Evolutionary conservation across 306 rosid genomes (phyloP), one percentile per base, ranked within the genome.

Genomic region (Pyrus pyrifolia): DNA sequence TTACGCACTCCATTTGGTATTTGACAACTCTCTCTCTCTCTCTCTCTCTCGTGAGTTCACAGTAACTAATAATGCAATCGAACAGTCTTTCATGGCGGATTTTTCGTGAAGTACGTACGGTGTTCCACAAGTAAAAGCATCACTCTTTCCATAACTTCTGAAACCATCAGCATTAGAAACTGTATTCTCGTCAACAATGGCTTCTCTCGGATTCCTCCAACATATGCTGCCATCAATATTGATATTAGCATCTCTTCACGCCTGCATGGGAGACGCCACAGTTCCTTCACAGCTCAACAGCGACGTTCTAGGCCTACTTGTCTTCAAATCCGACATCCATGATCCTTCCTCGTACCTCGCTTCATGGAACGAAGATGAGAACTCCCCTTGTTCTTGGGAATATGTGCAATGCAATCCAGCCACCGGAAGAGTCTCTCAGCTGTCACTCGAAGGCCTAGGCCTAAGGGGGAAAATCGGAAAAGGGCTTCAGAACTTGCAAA

Each of bases 351-450:
- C 86, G 1, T 53, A 78, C 46, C 98, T 95, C 15, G 57, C 88
- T 18, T 90, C 93, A 4, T 95, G 98, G 98, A 91, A 88, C 62
- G 98, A 95, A 78, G 98, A 95, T 25, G 92, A 92, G 67, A 86
- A 58, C 0, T 86, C 78, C 40, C 90, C 97, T 3, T 95, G 98
- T 73, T 84, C 91, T 15, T 95, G 98, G 98, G 67, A 60, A 30
- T 87, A 72, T 49, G 78, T 95, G 11, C 71, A 62, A 17, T 95
- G 98, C 87, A 90, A 81, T 63, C 88, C 88, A 4, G 45, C 22
- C 68, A 85, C 72, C 46, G 81, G 86, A 59, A 84, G 89, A 66
- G 97, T 95, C 25, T 76, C 88, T 2, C 88, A 88, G 67, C 72
- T 95, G 15, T 80, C 83, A 12, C 87, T 95, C 15, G 84, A 84